Evolutionary conservation across 164 flowering plant genomes (phyloP).

Genomic region (Santalum album): DNA sequence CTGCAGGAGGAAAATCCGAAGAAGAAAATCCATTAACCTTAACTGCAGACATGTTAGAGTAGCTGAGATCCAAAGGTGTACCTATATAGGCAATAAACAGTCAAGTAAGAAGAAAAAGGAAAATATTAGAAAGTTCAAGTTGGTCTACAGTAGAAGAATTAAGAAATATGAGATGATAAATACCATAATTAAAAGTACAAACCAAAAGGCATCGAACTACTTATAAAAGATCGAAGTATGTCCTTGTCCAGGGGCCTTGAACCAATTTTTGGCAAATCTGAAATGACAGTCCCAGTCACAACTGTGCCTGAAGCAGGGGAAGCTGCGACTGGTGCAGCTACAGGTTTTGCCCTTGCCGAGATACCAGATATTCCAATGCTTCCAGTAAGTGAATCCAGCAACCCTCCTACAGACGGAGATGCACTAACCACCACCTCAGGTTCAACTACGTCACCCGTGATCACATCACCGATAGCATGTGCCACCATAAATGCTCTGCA

Average conservation of each 20-base stretch:
- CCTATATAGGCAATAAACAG: conserved; percentile 34
- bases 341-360: conserved; percentile 81
- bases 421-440: conserved; percentile 78
- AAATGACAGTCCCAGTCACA: conserved; percentile 37
- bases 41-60: conserved; percentile 57
- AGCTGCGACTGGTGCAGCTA: conserved; percentile 68
- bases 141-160: conserved; percentile 3
- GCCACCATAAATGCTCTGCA: conserved; percentile 80
- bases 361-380: conserved; percentile 89
- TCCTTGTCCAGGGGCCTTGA: conserved; percentile 77
- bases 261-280: conserved; percentile 68
- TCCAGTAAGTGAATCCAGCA: conserved; percentile 94
- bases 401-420: conserved; percentile 79
- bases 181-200: conserved; percentile 51
- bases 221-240: conserved; percentile 66
- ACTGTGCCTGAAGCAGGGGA: conserved; percentile 45
- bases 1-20: conserved; percentile 71
- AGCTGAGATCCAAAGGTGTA: conserved; percentile 84
- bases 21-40: conserved; percentile 74
- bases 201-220: conserved; percentile 98
- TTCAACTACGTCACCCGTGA: conserved; percentile 61
- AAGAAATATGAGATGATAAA: conserved; percentile 30
- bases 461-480: conserved; percentile 75
- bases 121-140: conserved; percentile 3
- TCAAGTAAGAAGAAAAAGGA: not conserved